Evolutionary conservation across 495 filamentous ascomycete genomes (phyloP).

Genomic region (Immersiella caudata): DNA sequence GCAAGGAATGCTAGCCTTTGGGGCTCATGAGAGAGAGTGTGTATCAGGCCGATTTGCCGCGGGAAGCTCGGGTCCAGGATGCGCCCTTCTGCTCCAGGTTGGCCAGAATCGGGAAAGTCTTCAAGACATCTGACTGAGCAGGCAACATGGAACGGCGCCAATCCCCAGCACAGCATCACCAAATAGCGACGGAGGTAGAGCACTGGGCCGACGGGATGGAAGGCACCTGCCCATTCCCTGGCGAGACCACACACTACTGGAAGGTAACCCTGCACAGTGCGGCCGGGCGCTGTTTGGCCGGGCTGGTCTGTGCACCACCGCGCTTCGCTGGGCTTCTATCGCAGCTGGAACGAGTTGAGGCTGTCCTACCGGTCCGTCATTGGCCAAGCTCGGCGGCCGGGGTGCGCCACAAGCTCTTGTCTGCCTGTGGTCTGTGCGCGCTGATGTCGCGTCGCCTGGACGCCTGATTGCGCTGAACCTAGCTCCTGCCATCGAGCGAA

Average conservation of each 20-base stretch:
- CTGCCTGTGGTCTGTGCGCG: conserved; percentile 16
- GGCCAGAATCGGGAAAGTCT: background rate
- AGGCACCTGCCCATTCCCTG: background rate
- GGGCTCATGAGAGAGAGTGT: background rate
- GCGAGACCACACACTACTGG: background rate
- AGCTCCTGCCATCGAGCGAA: conserved; percentile 11
- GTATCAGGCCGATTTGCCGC: background rate
- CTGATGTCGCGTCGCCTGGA: conserved; percentile 30
- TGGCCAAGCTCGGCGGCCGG: conserved; percentile 6
- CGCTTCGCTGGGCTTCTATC: background rate
- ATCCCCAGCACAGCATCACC: background rate
- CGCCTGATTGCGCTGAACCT: conserved; percentile 27
- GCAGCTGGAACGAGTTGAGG: conserved; percentile 5
- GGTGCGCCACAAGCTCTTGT: conserved; percentile 12
- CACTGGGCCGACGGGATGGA: background rate
- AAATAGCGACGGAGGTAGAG: background rate
- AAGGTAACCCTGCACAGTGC: background rate
- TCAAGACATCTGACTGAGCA: background rate
- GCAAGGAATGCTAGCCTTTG: background rate
- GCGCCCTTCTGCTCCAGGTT: background rate
- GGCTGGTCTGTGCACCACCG: background rate
- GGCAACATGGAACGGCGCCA: background rate
- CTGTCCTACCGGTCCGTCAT: conserved; percentile 1
- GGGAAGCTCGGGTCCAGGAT: background rate
- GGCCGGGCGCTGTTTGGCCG: background rate